A percentile compares a stretch with the other conserved stretches of the same genome.
These are phyloP conservation scores for Venustampulla echinocandica DNA, from an alignment of 495 filamentous ascomycete species.

Conservation along the genomic window DNA sequence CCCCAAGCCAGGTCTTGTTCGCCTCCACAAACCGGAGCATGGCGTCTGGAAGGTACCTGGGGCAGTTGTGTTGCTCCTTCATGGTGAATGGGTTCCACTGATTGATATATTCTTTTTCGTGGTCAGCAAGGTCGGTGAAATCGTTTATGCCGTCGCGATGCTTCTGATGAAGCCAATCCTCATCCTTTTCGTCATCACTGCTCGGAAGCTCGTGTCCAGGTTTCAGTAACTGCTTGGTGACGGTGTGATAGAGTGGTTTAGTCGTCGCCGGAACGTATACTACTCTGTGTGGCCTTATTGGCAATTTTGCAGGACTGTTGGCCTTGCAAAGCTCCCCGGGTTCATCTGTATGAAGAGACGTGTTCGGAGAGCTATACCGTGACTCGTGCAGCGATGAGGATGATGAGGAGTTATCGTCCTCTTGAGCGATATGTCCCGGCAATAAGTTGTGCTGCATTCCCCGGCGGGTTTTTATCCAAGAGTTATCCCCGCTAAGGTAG, in stretches of 20 bases:
- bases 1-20: slow-evolving; percentile 36
- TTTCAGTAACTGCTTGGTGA: slow-evolving; percentile 38
- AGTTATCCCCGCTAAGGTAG: slow-evolving; percentile 33
- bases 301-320: slow-evolving; percentile 7
- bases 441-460: slow-evolving; percentile 30
- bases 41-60: slow-evolving; percentile 35
- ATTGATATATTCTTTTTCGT: slow-evolving; percentile 44
- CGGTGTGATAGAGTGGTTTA: slow-evolving; percentile 41
- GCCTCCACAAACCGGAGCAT: slow-evolving; percentile 35
- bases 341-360: slow-evolving; percentile 13
- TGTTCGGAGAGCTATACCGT: slow-evolving; percentile 25
- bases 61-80: slow-evolving; percentile 35
- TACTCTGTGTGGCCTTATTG: slow-evolving; percentile 20
- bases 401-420: slow-evolving; percentile 11
- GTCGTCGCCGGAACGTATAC: slow-evolving; percentile 38
- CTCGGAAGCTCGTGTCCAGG: slow-evolving; percentile 36
- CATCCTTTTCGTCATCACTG: slow-evolving; percentile 31
- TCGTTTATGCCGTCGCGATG: slow-evolving; percentile 42
- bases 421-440: slow-evolving; percentile 11
- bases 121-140: slow-evolving; percentile 37
- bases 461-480: slow-evolving; percentile 32
- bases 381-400: slow-evolving; percentile 20
- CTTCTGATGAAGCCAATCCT: slow-evolving; percentile 43
- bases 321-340: slow-evolving; percentile 12
- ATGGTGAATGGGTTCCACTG: slow-evolving; percentile 44